Evolutionary conservation across 1,139 yeast species (phyloP).

Genomic region (Magnusiomyces sp.): DNA sequence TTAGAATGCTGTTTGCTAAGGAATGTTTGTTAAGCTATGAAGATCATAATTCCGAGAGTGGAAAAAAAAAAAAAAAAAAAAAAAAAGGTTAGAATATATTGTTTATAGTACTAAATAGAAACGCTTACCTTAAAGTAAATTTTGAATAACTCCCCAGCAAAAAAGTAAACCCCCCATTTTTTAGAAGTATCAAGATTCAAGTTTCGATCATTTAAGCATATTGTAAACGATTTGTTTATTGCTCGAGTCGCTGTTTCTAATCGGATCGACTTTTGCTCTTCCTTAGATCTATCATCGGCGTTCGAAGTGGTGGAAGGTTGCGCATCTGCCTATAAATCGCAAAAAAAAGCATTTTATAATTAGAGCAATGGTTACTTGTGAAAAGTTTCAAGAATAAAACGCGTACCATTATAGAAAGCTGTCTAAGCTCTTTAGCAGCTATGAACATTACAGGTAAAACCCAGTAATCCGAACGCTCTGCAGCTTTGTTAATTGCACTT

Average conservation of each 20-base stretch:
- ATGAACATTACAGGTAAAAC: constrained; percentile 50
- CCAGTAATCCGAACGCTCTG: constrained; percentile 61
- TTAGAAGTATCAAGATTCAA: constrained; percentile 31
- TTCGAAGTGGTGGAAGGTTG: background rate
- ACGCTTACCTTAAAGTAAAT: constrained; percentile 56
- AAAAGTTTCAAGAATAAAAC: background rate
- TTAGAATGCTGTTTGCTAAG: constrained; percentile 69
- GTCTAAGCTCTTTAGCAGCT: constrained; percentile 48
- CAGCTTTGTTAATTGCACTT: constrained; percentile 40
- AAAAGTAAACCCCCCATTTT: constrained; percentile 60
- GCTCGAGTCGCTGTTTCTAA: constrained; percentile 23
- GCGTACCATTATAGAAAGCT: constrained; percentile 28
- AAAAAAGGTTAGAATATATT: no score
- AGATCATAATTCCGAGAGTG: constrained; percentile 60
- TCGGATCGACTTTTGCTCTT: background rate
- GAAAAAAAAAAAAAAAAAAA: constrained; percentile 44
- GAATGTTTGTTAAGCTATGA: constrained; percentile 53
- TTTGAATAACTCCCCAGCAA: constrained; percentile 63
- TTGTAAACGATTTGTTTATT: constrained; percentile 64
- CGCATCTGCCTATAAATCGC: background rate
- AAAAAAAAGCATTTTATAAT: background rate
- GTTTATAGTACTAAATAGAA: constrained; percentile 43
- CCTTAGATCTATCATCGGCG: background rate
- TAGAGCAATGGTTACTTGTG: background rate
- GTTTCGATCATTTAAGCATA: constrained; percentile 73